Conservation (phyloP, 2,329 filamentous ascomycete genomes). For the Fusarium odoratissimum region DNA sequence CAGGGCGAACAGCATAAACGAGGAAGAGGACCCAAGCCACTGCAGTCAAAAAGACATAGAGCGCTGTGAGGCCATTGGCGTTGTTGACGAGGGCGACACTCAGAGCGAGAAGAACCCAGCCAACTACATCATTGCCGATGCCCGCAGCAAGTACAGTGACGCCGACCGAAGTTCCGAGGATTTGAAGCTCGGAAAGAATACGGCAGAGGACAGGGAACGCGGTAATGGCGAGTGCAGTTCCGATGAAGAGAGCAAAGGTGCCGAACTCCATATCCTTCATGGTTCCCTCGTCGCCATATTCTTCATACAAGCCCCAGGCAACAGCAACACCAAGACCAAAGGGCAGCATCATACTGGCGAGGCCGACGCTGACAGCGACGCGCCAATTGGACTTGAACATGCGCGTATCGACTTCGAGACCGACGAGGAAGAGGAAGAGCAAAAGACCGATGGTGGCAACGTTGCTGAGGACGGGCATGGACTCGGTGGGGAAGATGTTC, state of each 20-base stretch:
- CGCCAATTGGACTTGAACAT: conserved; percentile 84
- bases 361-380: conserved; percentile 79
- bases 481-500: conserved; percentile 80
- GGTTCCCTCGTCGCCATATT: conserved; percentile 67
- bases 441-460: conserved; percentile 87
- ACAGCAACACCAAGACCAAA: conserved; percentile 86
- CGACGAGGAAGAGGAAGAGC: conserved; percentile 88
- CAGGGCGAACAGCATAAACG: conserved; percentile 76
- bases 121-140: conserved; percentile 83
- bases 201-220: conserved; percentile 92
- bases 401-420: conserved; percentile 85
- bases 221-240: conserved; percentile 93
- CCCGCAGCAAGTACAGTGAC: conserved; percentile 91
- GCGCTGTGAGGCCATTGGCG: conserved; percentile 80
- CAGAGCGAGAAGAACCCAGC: conserved; percentile 90
- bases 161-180: conserved; percentile 85
- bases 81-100: conserved; percentile 95
- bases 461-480: conserved; percentile 79
- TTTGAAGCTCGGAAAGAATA: conserved; percentile 90
- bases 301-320: conserved; percentile 81
- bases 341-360: conserved; percentile 83
- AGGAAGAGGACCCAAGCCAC: conserved; percentile 83
- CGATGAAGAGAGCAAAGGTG: conserved; percentile 79
- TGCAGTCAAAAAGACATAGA: conserved; percentile 84
- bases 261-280: conserved; percentile 60